Evolutionary conservation across 2,329 filamentous ascomycete species (phyloP).

Genomic region (Endothia cerciana): DNA sequence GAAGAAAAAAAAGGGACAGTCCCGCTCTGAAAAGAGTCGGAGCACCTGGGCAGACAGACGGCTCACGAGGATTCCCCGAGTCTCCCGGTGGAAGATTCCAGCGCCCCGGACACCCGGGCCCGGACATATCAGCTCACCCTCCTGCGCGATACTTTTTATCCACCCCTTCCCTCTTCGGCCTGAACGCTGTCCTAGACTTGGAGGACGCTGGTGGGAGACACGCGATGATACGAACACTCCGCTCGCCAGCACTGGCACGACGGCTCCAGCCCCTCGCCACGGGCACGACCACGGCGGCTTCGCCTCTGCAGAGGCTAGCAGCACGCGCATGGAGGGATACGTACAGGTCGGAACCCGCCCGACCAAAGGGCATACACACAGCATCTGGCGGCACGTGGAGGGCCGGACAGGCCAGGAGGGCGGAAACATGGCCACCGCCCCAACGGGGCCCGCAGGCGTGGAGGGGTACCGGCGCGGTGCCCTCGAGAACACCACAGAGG

Average conservation of each 20-base stretch:
- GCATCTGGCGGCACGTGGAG: not conserved
- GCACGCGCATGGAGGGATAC: constrained; percentile 8
- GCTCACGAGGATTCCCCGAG: not conserved
- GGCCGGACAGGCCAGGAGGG: not conserved
- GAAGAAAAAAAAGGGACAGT: too few species aligned
- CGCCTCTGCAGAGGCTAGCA: constrained; percentile 15
- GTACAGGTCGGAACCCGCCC: not conserved
- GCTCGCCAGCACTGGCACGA: constrained; percentile 15
- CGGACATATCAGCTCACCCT: not conserved
- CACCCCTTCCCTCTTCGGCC: not conserved
- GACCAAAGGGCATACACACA: not conserved
- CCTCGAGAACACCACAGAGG: constrained; percentile 15
- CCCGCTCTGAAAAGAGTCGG: too few species aligned
- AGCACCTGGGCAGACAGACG: too few species aligned
- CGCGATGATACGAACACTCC: constrained; percentile 20
- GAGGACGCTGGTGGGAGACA: not conserved
- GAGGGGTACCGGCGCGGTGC: not conserved
- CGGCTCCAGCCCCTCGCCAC: constrained; percentile 11
- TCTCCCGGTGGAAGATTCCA: not conserved
- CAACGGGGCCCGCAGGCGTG: constrained; percentile 6
- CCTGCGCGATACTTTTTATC: not conserved
- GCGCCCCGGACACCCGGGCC: not conserved
- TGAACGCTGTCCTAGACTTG: not conserved
- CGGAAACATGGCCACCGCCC: not conserved
- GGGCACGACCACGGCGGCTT: not conserved